These are phyloP conservation scores for Lentinula guzmanii DNA, from an alignment of 768 basidiomycete species.

Conservation along the genomic window DNA sequence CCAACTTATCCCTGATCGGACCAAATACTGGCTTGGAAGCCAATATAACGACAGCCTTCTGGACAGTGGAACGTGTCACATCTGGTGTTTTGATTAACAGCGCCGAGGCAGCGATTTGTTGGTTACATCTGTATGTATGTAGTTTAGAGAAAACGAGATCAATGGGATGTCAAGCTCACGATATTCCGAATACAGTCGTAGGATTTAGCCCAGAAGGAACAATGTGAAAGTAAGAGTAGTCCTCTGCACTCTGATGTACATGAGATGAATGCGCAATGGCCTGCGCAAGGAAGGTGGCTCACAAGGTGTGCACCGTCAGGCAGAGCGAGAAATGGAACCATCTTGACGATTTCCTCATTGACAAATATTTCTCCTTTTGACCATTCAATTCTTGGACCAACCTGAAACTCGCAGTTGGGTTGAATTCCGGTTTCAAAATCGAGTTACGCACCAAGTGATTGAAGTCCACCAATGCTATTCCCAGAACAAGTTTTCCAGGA, in stretches of 20 bases:
- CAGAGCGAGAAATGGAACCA: slow-evolving; percentile 91
- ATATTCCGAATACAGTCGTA: slow-evolving; percentile 92
- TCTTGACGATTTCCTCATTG: slow-evolving; percentile 78
- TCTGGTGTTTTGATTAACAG: slow-evolving; percentile 76
- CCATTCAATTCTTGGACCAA: slow-evolving; percentile 91
- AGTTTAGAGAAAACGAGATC: not conserved
- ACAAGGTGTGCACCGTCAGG: slow-evolving; percentile 97
- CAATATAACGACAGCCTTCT: slow-evolving; percentile 95
- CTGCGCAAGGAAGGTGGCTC: slow-evolving; percentile 19
- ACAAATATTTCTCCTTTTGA: slow-evolving; percentile 72
- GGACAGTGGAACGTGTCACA: slow-evolving; percentile 92
- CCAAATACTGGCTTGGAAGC: slow-evolving; percentile 91
- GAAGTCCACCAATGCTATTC: slow-evolving; percentile 91
- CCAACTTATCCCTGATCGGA: slow-evolving; percentile 89
- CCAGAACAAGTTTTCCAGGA: slow-evolving; percentile 63
- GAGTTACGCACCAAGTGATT: slow-evolving; percentile 71
- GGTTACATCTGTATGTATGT: slow-evolving; percentile 65
- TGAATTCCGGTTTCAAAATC: slow-evolving; percentile 8
- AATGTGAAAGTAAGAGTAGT: slow-evolving; percentile 95
- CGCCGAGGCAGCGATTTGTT: slow-evolving; percentile 80
- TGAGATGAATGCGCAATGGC: slow-evolving; percentile 4
- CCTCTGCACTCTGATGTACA: slow-evolving; percentile 66
- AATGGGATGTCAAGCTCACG: slow-evolving; percentile 43
- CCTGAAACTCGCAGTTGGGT: slow-evolving; percentile 33
- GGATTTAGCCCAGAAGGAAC: slow-evolving; percentile 67